These are phyloP conservation scores for Mariannaea elegans DNA, from an alignment of 2,329 filamentous ascomycete genomes.

Conservation along the genomic window DNA sequence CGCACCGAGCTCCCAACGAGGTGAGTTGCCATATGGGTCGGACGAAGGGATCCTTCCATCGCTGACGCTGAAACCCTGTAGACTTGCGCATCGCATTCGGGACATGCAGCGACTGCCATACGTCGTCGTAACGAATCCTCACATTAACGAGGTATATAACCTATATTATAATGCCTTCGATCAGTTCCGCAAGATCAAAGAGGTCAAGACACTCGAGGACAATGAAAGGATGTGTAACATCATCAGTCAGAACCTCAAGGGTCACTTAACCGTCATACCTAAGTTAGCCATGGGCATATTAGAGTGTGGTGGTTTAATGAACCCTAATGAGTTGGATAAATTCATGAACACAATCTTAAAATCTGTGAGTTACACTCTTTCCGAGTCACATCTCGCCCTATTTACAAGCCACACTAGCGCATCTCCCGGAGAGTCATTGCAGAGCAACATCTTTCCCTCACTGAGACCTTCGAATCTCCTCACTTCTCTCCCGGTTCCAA, in stretches of 20 bases:
- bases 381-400: neutral
- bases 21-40: conserved; percentile 31
- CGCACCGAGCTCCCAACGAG: conserved; percentile 87
- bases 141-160: conserved; percentile 95
- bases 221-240: conserved; percentile 88
- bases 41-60: neutral
- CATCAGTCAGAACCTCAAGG: conserved; percentile 80
- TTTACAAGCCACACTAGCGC: conserved; percentile 60
- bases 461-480: conserved; percentile 90
- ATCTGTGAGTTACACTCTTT: conserved; percentile 68
- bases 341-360: conserved; percentile 96
- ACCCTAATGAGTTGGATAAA: conserved; percentile 81
- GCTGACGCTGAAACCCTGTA: conserved; percentile 46
- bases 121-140: conserved; percentile 92
- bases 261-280: conserved; percentile 93
- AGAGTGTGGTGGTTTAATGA: conserved; percentile 86
- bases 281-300: conserved; percentile 94
- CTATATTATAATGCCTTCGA: conserved; percentile 98
- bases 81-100: conserved; percentile 90
- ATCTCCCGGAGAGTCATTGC: conserved; percentile 97
- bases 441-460: conserved; percentile 94
- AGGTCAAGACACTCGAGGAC: conserved; percentile 86
- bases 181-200: conserved; percentile 81
- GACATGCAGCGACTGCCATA: conserved; percentile 98
- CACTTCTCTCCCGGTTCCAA: conserved; percentile 88